These are phyloP conservation scores for Sisymbrium irio DNA, from an alignment of 345 rosid species.

Conservation along the genomic window DNA sequence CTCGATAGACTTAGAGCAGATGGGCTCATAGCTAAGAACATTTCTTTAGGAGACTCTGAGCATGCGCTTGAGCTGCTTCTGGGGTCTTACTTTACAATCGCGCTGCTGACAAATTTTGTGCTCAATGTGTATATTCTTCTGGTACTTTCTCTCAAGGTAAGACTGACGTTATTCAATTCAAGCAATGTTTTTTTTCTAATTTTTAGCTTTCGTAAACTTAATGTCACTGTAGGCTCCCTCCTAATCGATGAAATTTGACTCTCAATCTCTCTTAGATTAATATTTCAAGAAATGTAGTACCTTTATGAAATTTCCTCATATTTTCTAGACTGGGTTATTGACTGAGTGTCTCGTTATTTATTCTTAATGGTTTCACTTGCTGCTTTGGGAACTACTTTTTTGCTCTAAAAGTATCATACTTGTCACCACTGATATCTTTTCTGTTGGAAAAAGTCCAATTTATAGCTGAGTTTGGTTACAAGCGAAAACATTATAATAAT, in stretches of 20 bases:
- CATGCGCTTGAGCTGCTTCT: conserved; percentile 56
- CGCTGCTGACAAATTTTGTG: conserved; percentile 66
- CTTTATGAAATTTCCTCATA: background rate
- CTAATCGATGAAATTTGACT: background rate
- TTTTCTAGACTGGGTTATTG: background rate
- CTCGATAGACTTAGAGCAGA: conserved; percentile 51
- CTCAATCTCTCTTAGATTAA: background rate
- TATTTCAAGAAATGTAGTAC: background rate
- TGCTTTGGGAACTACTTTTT: background rate
- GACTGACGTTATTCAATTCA: conserved; percentile 2
- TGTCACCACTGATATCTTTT: background rate
- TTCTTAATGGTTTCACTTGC: background rate
- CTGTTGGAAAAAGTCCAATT: background rate
- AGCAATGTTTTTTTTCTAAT: background rate
- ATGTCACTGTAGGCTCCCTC: background rate
- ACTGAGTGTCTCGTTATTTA: background rate
- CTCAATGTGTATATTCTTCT: conserved; percentile 74
- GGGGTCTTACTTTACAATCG: conserved; percentile 65
- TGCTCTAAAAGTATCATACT: background rate
- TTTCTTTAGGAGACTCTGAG: conserved; percentile 47
- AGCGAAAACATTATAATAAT: background rate
- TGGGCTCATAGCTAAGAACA: conserved; percentile 49
- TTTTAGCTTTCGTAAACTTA: background rate
- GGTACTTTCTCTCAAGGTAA: conserved; percentile 80
- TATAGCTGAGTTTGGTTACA: background rate